Evolutionary conservation across 805 yeast species (phyloP).

Genomic region (Metschnikowia picachoensis): DNA sequence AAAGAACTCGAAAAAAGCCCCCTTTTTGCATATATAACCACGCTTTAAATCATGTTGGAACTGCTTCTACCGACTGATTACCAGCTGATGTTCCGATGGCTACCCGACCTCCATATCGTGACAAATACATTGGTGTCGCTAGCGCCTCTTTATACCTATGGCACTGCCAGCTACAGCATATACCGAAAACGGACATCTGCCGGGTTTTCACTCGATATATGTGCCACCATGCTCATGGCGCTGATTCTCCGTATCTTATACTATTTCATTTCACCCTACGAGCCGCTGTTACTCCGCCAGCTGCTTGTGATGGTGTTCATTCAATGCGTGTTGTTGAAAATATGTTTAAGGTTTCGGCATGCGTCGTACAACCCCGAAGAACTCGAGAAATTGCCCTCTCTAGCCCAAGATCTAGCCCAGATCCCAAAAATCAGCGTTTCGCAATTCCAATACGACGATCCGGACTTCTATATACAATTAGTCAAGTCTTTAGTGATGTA

Average conservation of each 20-base stretch:
- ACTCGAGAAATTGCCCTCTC: slow-evolving; percentile 26
- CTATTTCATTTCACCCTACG: slow-evolving; percentile 78
- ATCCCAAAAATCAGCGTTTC: slow-evolving; percentile 9
- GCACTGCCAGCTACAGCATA: slow-evolving; percentile 73
- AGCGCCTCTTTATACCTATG: slow-evolving; percentile 85
- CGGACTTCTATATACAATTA: slow-evolving; percentile 7
- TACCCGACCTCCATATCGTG: slow-evolving; percentile 45
- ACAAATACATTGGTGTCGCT: slow-evolving; percentile 66
- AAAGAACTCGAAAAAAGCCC: too few species aligned
- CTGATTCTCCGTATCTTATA: slow-evolving; percentile 70
- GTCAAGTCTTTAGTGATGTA: slow-evolving; percentile 10
- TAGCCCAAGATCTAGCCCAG: slow-evolving; percentile 25
- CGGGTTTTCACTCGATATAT: slow-evolving; percentile 89
- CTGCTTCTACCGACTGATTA: slow-evolving; percentile 20
- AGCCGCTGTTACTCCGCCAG: slow-evolving; percentile 72
- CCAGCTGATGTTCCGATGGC: slow-evolving; percentile 21
- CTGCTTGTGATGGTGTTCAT: slow-evolving; percentile 81
- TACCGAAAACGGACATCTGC: slow-evolving; percentile 57
- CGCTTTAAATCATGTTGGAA: slow-evolving; percentile 4
- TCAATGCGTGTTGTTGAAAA: slow-evolving; percentile 60
- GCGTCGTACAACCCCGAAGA: slow-evolving; percentile 31
- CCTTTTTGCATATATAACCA: too few species aligned
- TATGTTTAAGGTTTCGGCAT: slow-evolving; percentile 57
- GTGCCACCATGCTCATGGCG: slow-evolving; percentile 85
- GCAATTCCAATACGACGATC: slow-evolving; percentile 10